Conservation (phyloP, 2,329 filamentous ascomycete genomes). For the Capronia americana region DNA sequence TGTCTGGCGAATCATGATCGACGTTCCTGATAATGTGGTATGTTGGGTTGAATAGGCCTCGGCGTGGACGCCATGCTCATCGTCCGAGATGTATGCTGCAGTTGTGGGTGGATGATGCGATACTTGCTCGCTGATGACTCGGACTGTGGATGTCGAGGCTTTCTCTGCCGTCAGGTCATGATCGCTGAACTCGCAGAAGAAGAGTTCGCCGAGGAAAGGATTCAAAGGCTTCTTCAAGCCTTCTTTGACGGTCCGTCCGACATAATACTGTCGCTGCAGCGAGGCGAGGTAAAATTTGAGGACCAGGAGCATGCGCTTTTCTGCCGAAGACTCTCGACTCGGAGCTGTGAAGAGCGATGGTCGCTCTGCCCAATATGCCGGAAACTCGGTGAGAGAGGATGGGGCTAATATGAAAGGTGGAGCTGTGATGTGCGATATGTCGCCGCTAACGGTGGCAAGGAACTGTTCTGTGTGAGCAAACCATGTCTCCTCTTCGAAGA, state of each 20-base stretch:
- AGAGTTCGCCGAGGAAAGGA: constrained; percentile 39
- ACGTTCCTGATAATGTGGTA: constrained; percentile 34
- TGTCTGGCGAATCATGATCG: constrained; percentile 34
- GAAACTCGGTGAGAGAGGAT: constrained; percentile 37
- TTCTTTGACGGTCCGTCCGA: constrained; percentile 42
- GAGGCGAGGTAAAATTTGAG: constrained; percentile 96
- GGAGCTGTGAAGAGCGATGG: constrained; percentile 80
- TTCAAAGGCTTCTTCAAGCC: constrained; percentile 40
- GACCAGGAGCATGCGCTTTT: constrained; percentile 82
- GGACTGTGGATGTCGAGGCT: constrained; percentile 30
- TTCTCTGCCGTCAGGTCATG: constrained; percentile 32
- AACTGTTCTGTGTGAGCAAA: constrained; percentile 50
- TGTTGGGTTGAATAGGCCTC: constrained; percentile 37
- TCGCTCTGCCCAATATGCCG: constrained; percentile 80
- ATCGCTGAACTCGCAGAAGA: constrained; percentile 37
- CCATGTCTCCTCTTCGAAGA: not conserved
- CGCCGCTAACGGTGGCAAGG: constrained; percentile 81
- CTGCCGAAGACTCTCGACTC: constrained; percentile 76
- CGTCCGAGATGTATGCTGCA: constrained; percentile 38
- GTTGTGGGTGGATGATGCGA: constrained; percentile 40
- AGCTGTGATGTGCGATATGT: constrained; percentile 79
- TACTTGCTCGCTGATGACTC: constrained; percentile 38
- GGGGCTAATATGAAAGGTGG: constrained; percentile 46
- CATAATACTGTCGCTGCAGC: constrained; percentile 76
- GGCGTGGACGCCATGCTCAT: constrained; percentile 36